Evolutionary conservation across 2,329 filamentous ascomycete genomes (phyloP), one percentile per base, ranked within the genome.

Genomic region (Blastomyces parvus): DNA sequence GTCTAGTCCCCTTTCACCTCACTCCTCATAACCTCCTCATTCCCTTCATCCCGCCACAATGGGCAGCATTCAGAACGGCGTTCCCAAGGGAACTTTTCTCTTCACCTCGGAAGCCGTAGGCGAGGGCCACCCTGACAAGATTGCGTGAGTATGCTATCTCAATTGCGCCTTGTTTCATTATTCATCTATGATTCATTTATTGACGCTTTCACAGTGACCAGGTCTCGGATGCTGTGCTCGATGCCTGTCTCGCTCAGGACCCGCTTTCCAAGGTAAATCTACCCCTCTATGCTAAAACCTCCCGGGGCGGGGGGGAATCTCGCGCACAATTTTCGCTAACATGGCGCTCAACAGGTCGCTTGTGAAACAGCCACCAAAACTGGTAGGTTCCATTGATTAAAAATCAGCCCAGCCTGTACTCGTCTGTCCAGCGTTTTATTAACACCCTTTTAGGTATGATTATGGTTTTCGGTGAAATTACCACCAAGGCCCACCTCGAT

Each of bases 291-390:
- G 56, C 59, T 58, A 55, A 61, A 44, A 62, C 60, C 60, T 62
- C 1, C 13, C 6, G 9, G 42, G 42, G 27, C 27, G 5, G 42
- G 56, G 40, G 42, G 58, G 46, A 62, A 64, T 62, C 27, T 25
- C 22, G 40, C 38, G 42, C 57, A 63, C n/a, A 59, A 48, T 11
- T 59, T 25, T 62, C 36, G 59, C 61, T 59, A 17, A 42, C 52
- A 48, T 42, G 55, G 13, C 7, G 22, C 19, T 33, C 17, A 19
- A 60, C 66, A 79, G 82, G 85, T 97, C 72, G 94, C 94, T 78
- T 99, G 94, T 81, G 94, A 99, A 85, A 97, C 93, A 70, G 94
- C 94, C 74, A 96, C 94, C 83, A 99, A 99, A 90, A 99, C 94
- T 71, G 94, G 94, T 80, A 90, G 64, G 74, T 70, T 67, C 48